Evolutionary conservation across 345 rosid species (phyloP), one percentile per base, ranked within the genome.

Genomic region (Citrus trifoliata): DNA sequence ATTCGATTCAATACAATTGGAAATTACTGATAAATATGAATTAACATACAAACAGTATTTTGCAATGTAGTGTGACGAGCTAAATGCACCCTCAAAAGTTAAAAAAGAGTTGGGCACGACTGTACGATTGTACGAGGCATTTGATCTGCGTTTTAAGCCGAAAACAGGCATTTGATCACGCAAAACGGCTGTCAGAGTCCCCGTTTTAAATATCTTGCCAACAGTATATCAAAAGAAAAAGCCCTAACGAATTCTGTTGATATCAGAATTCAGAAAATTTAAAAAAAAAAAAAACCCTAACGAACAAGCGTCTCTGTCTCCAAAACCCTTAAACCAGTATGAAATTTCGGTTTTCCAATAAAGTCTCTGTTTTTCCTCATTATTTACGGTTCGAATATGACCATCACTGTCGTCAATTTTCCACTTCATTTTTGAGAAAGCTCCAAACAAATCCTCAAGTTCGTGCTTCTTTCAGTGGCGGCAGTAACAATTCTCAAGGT

Each of bases 401-500:
- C 37, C 79, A 76, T 60, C 73, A 51, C 35, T 85, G 78, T 9
- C 92, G 93, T 60, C 90, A 86, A 22, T 71, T 75, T 32, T 80
- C 90, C 73, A 78, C 79, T 81, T 88, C 93, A 71, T 85, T 87
- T 75, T 78, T 87, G 76, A 90, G 76, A 78, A 84, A 85, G 81
- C 18, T 85, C 35, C 91, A 73, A 71, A 83, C 88, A 4, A 38
- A 85, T n/a, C 78, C 82, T 68, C 88, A 53, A 71, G 74, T 85
- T 16, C 83, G 89, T 30, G 87, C 92, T 32, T 85, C 93, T 25
- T 80, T 75, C 78, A 82, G 72, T 63, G 87, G 86, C 62, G 83
- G 85, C 73, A 59, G 80, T 59, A 85, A 86, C 75, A 83, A 80
- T 71, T 89, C 95, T 61, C 77, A 83, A 82, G 98, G 98, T 95